Conservation (phyloP, 345 rosid genomes). For the thale cress (Arabidopsis thaliana) region TAIR10.1 NC_003070.9:10080501-10081000, state of each 20-base stretch:
- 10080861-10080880: constrained; percentile 95
- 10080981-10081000: constrained; percentile 65
- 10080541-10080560: constrained; percentile 85
- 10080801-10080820: constrained; percentile 64
- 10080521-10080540: constrained; percentile 74
- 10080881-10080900: constrained; percentile 85
- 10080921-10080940: constrained; percentile 70
- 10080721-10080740: constrained; percentile 72
- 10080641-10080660: constrained; percentile 93
- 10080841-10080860: constrained; percentile 57
- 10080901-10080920: constrained; percentile 57
- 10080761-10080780: constrained; percentile 84
- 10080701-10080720: constrained; percentile 76
- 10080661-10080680: constrained; percentile 87
- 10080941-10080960: constrained; percentile 67
- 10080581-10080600: constrained; percentile 77
- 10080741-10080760: constrained; percentile 73
- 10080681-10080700: constrained; percentile 52
- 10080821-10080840: constrained; percentile 61
- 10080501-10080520: constrained; percentile 57
- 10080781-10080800: constrained; percentile 73
- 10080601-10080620: constrained; percentile 66
- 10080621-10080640: constrained; percentile 66
- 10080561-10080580: constrained; percentile 99
- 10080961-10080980: constrained; percentile 95